phyloP scores from a whole-genome alignment of 73 alveolate species.

The Tetrahymena thermophila region DNA sequence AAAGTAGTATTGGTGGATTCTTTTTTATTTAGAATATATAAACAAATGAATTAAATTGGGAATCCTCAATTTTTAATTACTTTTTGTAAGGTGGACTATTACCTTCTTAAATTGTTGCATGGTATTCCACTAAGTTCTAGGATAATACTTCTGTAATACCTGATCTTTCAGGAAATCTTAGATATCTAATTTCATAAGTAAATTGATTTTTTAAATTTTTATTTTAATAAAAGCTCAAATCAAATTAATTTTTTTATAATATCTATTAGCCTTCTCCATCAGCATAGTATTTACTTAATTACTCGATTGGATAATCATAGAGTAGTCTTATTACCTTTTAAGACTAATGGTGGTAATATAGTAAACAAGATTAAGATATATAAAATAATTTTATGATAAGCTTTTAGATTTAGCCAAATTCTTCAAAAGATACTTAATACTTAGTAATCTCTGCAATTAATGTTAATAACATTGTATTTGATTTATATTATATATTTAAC shows the following conservation, averaged over 20 bases:
- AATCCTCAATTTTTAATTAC: not conserved
- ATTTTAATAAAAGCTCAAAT: not conserved
- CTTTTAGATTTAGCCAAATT: not conserved
- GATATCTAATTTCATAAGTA: not conserved
- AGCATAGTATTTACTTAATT: not conserved
- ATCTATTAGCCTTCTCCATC: not conserved
- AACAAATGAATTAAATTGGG: not conserved
- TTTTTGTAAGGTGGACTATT: not conserved
- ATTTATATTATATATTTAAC: not conserved
- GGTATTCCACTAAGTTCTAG: not conserved
- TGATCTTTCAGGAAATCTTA: not conserved
- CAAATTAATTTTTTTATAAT: not conserved
- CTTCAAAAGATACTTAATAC: not conserved
- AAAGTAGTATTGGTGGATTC: not conserved
- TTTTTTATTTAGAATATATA: not conserved
- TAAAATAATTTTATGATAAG: not conserved
- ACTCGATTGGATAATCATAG: not conserved
- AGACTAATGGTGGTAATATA: not conserved
- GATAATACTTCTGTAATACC: not conserved
- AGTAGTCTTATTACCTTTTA: not conserved
- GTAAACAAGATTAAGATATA: not conserved
- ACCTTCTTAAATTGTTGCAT: not conserved
- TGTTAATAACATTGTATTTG: not conserved
- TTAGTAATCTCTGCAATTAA: not conserved
- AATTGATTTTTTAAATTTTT: not conserved